phyloP scores from a whole-genome alignment of 495 filamentous ascomycete genomes.

The Penicillium parvum region DNA sequence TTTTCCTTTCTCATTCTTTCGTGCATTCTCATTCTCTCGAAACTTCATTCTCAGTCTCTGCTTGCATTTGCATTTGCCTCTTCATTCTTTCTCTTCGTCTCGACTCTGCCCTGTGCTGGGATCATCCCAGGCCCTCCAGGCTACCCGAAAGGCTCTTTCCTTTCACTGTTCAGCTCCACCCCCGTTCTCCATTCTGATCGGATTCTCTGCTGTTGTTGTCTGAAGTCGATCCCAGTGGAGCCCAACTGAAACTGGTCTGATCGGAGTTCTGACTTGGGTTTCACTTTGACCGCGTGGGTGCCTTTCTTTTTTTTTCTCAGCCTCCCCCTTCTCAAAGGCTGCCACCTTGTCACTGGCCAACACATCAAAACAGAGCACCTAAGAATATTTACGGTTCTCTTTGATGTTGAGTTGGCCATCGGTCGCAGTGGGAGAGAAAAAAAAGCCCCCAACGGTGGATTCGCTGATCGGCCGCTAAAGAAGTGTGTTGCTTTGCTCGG shows the following conservation, averaged over 20 bases:
- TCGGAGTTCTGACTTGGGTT: slow-evolving; percentile 3
- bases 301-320: background rate
- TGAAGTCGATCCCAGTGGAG: slow-evolving; percentile 11
- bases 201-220: slow-evolving; percentile 4
- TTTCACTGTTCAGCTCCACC: slow-evolving; percentile 5
- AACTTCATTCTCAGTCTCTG: too few relatives aligned
- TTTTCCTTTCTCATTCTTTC: too few relatives aligned
- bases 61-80: too few relatives aligned
- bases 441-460: slow-evolving; percentile 25
- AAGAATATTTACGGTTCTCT: too few relatives aligned
- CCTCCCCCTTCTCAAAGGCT: background rate
- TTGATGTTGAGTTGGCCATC: slow-evolving; percentile 10
- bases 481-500: slow-evolving; percentile 12
- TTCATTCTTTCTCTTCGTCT: background rate
- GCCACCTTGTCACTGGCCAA: too few relatives aligned
- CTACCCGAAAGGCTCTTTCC: slow-evolving; percentile 1
- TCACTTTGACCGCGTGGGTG: slow-evolving; percentile 3
- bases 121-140: background rate
- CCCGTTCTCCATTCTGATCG: slow-evolving; percentile 9
- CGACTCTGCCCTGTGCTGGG: background rate
- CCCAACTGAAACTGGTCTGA: slow-evolving; percentile 7
- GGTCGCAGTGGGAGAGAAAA: too few relatives aligned
- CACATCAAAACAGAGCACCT: too few relatives aligned
- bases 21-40: too few relatives aligned
- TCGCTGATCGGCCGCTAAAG: slow-evolving; percentile 29